Evolutionary conservation across 805 yeast genomes (phyloP), one percentile per base, ranked within the genome.

Genomic region (Saccharomyces mikatae): DNA sequence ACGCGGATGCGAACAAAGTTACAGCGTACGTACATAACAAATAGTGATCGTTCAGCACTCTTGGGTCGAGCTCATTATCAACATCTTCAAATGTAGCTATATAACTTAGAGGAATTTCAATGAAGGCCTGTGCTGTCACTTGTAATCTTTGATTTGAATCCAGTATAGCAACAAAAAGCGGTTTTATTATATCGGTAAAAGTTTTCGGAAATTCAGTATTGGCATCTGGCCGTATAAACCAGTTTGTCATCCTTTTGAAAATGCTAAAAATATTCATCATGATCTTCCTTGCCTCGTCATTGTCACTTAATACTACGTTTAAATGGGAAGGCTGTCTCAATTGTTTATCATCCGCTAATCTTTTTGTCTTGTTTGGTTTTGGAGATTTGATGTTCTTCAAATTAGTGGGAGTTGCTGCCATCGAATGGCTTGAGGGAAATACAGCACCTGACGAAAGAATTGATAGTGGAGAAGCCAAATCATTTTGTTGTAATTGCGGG

Each of bases 81-180:
- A 63, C 62, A 1, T 62, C 49, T n/a, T 66, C 61, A 28, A 66
- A 63, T 6, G 54, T 58, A 30, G 52, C 52, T 6, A 59, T 54
- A 44, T 53, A 59, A 50, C 52, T 51, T 6, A 56, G 46, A 13
- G 59, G 50, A 1, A 74, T 64, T 41, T 65, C 66, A 27, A 68
- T 63, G 49, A 74, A 75, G 1, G 70, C 61, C 48, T 63, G 63
- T 1, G 72, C 65, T 3, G 77, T 70, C 1, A 59, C 64, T 24
- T 63, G 63, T 26, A 79, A 51, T 4, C 61, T 65, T 9, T 53
- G 52, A 58, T 72, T 74, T 2, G 68, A 63, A 52, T 75, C 75
- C 41, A 67, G 59, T 10, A 76, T 53, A 1, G 77, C 69, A 27
- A 63, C 65, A 13, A 71, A 61, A 3, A 77, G 57, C 4, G 80